These are phyloP conservation scores for Astrephomene gubernaculifera DNA, from an alignment of 139 green algal genomes.

Conservation along the genomic window DNA sequence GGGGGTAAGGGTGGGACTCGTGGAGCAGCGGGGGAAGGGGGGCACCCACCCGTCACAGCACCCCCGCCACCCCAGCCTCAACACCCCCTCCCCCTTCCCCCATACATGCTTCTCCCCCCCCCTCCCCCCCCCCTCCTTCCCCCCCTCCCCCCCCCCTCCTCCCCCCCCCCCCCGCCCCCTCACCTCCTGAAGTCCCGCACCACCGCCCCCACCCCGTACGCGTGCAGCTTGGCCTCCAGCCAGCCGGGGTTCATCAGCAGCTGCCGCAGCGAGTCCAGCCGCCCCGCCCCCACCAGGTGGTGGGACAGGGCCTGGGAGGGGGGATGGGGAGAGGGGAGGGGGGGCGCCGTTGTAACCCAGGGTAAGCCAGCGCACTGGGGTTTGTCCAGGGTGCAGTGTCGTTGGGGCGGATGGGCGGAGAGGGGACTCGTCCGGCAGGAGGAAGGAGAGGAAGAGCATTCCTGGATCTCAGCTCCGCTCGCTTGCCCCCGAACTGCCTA, in stretches of 20 bases:
- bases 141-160: neutral
- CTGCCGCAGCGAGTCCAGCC: conserved; percentile 53
- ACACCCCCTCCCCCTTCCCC: too few species aligned
- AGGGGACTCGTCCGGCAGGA: too few species aligned
- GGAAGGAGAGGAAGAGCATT: too few species aligned
- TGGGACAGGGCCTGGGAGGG: conserved; percentile 60
- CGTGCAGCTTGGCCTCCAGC: conserved; percentile 85
- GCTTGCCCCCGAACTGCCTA: too few species aligned
- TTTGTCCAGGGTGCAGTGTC: neutral
- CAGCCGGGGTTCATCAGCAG: conserved; percentile 78
- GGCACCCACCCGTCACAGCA: too few species aligned
- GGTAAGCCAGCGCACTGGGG: too few species aligned
- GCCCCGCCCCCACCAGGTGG: conserved; percentile 71
- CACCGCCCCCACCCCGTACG: conserved; percentile 70
- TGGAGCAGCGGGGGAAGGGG: too few species aligned
- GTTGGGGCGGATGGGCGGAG: too few species aligned
- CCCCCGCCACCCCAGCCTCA: too few species aligned
- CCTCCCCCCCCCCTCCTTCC: neutral
- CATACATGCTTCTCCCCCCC: too few species aligned
- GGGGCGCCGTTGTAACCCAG: too few species aligned
- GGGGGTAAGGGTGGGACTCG: neutral
- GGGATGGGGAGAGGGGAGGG: neutral
- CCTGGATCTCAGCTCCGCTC: too few species aligned
- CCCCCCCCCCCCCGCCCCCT: neutral
- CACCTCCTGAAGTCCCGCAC: conserved; percentile 84